Evolutionary conservation across 345 rosid genomes (phyloP).

Genomic region (Linum tenue): DNA sequence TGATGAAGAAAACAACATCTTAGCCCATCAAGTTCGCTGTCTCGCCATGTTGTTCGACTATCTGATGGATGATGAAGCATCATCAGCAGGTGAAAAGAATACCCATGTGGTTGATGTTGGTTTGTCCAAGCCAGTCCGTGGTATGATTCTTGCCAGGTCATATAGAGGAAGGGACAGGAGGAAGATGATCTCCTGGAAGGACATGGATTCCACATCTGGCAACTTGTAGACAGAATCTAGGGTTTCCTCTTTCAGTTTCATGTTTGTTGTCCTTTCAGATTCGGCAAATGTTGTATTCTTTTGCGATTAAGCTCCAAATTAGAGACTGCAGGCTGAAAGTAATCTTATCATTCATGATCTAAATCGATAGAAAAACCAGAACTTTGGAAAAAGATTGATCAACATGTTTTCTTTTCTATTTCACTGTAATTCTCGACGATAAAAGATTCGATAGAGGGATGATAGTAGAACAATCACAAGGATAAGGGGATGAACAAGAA

Average conservation of each 20-base stretch:
- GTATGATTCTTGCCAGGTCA: conserved; percentile 69
- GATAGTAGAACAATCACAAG: too few species aligned
- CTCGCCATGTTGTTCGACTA: conserved; percentile 84
- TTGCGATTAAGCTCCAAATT: too few species aligned
- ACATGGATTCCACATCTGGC: conserved; percentile 41
- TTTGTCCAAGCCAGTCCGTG: conserved; percentile 64
- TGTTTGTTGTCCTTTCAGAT: background rate
- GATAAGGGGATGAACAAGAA: too few species aligned
- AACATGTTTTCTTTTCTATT: too few species aligned
- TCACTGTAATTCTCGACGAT: too few species aligned
- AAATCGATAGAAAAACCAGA: too few species aligned
- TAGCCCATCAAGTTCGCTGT: conserved; percentile 66
- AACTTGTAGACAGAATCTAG: conserved; percentile 18
- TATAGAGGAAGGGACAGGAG: conserved; percentile 83
- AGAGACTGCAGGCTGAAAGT: too few species aligned
- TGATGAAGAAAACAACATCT: conserved; percentile 44
- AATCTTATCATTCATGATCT: too few species aligned
- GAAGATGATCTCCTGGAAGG: conserved; percentile 90
- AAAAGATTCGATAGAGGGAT: too few species aligned
- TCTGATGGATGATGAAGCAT: conserved; percentile 51
- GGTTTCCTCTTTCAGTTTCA: background rate
- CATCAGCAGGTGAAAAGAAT: conserved; percentile 37
- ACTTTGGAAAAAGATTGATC: too few species aligned
- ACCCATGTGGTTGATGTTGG: conserved; percentile 67
- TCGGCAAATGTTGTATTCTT: too few species aligned